Base-by-base conservation (phyloP, 2,329 filamentous ascomycete species). In the Colletotrichum tropicale region DNA sequence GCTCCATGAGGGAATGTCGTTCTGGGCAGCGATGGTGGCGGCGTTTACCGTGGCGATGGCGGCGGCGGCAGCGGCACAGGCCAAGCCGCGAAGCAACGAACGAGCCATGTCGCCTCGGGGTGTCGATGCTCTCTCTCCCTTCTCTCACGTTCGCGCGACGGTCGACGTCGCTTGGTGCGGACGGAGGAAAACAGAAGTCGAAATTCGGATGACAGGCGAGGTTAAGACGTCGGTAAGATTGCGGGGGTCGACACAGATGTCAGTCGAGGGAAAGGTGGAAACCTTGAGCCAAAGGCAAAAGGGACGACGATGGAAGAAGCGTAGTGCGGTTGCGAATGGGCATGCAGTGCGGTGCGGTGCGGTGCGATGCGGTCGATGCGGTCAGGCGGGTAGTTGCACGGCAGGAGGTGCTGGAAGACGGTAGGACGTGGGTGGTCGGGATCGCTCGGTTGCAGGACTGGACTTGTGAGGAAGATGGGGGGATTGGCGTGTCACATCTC, bases 1-100 rank as follows among this genome's bases (percentile, higher is more conserved):
- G 69, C 85, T 83, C 86, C 85, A 88, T 34, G 81, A 78, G 5
- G 86, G 85, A 1, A 85, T 79, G 4, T 85, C 80, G 43, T 78
- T 77, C 74, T 85, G 79, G 13, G 83, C 73, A 26, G 74, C 79
- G 64, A 84, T 80, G 34, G 80, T 79, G 34, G 81, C 82, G 69
- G 84, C 77, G 28, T 83, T 81, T 36, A 85, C 87, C 67, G 81
- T 81, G 71, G 82, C 80, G 48, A 81, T 79, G 66, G 83, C 75
- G 70, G 85, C 81, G 71, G 83, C 75, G 70, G 85, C 81, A 71
- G 77, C 80, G 61, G 82, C 80, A 52, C 83, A 75, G 58, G 83
- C 82, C 75, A 84, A 64, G 26, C 79, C 81, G 66, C 82, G 77
- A 71, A 82, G 73, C 69, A 81, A 76, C 69, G 80, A 80, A 70